Evolutionary conservation across 768 basidiomycete species (phyloP).

Genomic region (Pisolithus orientalis): DNA sequence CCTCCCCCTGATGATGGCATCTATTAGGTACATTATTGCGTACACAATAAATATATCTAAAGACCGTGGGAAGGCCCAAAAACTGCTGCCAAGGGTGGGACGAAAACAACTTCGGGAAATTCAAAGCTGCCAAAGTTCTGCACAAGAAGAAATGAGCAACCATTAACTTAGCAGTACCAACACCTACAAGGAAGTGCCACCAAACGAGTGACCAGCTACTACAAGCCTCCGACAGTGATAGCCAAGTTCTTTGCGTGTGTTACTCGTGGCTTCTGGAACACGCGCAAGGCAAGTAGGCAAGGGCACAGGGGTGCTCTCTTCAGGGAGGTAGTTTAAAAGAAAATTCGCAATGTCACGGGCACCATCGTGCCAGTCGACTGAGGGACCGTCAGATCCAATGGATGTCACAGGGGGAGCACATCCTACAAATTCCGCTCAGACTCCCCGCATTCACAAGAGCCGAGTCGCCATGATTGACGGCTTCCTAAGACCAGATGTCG

Average conservation of each 20-base stretch:
- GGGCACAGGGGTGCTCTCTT: constrained; percentile 18
- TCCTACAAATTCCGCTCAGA: constrained; percentile 56
- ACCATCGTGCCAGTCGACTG: constrained; percentile 70
- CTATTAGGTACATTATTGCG: too few relatives aligned
- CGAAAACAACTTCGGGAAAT: too few relatives aligned
- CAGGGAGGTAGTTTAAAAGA: constrained; percentile 45
- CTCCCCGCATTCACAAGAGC: constrained; percentile 56
- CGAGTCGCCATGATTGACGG: constrained; percentile 73
- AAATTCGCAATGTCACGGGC: too few relatives aligned
- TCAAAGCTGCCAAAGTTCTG: too few relatives aligned
- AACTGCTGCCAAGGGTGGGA: too few relatives aligned
- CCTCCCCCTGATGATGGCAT: too few relatives aligned
- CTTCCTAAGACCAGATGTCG: constrained; percentile 18
- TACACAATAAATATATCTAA: too few relatives aligned
- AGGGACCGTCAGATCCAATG: not conserved
- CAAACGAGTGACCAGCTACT: constrained; percentile 78
- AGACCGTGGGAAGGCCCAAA: too few relatives aligned
- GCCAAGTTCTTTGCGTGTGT: constrained; percentile 26
- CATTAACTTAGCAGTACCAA: not conserved
- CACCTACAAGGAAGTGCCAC: constrained; percentile 70
- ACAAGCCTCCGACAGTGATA: constrained; percentile 51
- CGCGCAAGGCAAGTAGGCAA: constrained; percentile 52
- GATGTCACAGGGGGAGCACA: not conserved
- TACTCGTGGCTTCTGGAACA: constrained; percentile 25
- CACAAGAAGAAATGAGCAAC: not conserved